Base-by-base conservation (phyloP, 2,329 filamentous ascomycete genomes). In the Trichoderma guizhouense region DNA sequence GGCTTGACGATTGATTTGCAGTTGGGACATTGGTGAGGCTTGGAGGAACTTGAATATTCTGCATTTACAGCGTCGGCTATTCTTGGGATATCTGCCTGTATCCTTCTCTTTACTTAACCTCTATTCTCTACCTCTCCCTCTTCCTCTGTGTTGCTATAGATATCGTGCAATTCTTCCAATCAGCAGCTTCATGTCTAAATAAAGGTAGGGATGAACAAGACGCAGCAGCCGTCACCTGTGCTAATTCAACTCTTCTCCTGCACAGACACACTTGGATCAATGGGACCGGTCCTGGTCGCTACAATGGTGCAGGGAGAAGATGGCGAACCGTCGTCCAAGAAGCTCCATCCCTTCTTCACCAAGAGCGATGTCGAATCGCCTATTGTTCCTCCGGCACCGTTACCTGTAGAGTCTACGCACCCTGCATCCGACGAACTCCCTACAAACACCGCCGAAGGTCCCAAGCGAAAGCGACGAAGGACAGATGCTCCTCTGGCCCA, bases 321-420 rank as follows among this genome's bases (percentile, higher is more conserved):
- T 67, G 77, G 76, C 72, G 82, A 81, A 69, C 76, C 79, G 11
- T 73, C 77, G 51, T 75, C 77, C 28, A 85, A 83, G 76, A 87
- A 86, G 74, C 76, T 89, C 47, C 88, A 89, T 74, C 87, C 88
- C 21, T 88, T 89, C 79, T 89, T 89, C 76, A 76, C 80, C 51
- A 81, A 79, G 71, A 71, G 61, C 7, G 72, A 78, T 60, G 28
- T 71, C 67, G 57, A 69, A 2, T 57, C 53, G 24, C 68, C 72
- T 32, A 72, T 75, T 15, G 61, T 32, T n/a, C 34, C 66, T 26
- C 28, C 64, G n/a, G 58, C 74, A 9, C 68, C 63, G n/a, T 32
- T 58, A 24, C 62, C 71, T 28, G 18, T 58, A 14, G 61, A 66
- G 28, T 8, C 73, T 34, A 18, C 62, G 9, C 64, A 58, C 18